Evolutionary conservation across 1,139 yeast species (phyloP).

Genomic region (Meyerozyma guilliermondii): DNA sequence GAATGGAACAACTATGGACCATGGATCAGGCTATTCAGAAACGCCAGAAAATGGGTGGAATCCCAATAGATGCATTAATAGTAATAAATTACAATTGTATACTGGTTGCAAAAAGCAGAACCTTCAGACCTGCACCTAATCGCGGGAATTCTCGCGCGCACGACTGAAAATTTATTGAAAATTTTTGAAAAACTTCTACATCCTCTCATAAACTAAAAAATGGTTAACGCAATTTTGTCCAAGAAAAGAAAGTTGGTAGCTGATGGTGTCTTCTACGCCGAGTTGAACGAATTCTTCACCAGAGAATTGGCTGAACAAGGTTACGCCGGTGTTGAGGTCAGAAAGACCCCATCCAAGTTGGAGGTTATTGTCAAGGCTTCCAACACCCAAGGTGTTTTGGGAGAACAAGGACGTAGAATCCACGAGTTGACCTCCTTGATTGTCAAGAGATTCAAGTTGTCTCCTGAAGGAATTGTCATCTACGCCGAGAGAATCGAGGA

Average conservation of each 20-base stretch:
- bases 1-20: slow-evolving; percentile 80
- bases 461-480: slow-evolving; percentile 90
- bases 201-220: slow-evolving; percentile 18
- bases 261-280: slow-evolving; percentile 99
- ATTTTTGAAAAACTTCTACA: slow-evolving; percentile 3
- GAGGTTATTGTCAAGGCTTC: slow-evolving; percentile 99
- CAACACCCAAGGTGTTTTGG: slow-evolving; percentile 97
- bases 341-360: slow-evolving; percentile 97
- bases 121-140: background rate
- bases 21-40: slow-evolving; percentile 90
- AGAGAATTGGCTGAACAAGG: slow-evolving; percentile 99
- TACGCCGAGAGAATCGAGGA: slow-evolving; percentile 99
- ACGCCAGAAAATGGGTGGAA: slow-evolving; percentile 92
- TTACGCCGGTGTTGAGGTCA: slow-evolving; percentile 99
- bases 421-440: slow-evolving; percentile 97
- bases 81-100: no score
- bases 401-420: slow-evolving; percentile 99
- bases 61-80: slow-evolving; percentile 5
- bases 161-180: slow-evolving; percentile 1
- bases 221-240: slow-evolving; percentile 63
- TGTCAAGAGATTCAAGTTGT: slow-evolving; percentile 97
- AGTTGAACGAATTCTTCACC: slow-evolving; percentile 99
- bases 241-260: slow-evolving; percentile 92
- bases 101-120: background rate
- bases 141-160: background rate